Evolutionary conservation across 306 rosid species (phyloP), one percentile per base, ranked within the genome.

Genomic region (Biancaea sappan): DNA sequence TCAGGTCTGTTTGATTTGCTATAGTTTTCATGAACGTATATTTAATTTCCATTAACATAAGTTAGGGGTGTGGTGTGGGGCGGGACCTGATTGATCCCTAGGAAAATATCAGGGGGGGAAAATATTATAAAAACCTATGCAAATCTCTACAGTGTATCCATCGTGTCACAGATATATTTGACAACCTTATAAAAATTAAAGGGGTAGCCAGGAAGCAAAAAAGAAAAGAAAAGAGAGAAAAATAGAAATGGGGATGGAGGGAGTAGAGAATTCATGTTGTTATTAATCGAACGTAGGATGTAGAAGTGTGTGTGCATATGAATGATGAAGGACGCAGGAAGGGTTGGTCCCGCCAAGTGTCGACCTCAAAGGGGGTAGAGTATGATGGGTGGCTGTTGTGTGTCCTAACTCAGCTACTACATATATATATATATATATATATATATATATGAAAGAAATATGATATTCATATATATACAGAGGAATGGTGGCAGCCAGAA

Each of bases 311-410:
- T 41, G 37, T 43, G 65, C 14, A 8, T 21, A 56, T 18, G 8
- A 8, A 58, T 19, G 22, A 58, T 8, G 15, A 24, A 32, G 15
- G 32, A 9, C 14, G 26, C 10, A 10, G 40, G 52, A 8, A 8
- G 69, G 31, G 37, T 72, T 69, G 88, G 89, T 52, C 85, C 85
- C 82, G 3, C 2, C 10, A 51, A 53, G 7, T 84, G 90, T 82
- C 85, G 69, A 79, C 74, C 81, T 16, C 5, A 50, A 25, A 54
- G 71, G 86, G 79, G 63, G 77, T 79, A 78, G 66, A 66, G 69
- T 79, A 84, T 84, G 77, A 89, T 82, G 89, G 91, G 77, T 46
- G 51, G 69, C 67, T 59, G 66, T n/a, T n/a, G 64, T n/a, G 73
- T 78, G 76, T 57, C 81, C 84, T 81, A 84, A 71, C 12, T 5